Base-by-base conservation (phyloP, 1,284 basidiomycete species). In the Ustilago trichophora region DNA sequence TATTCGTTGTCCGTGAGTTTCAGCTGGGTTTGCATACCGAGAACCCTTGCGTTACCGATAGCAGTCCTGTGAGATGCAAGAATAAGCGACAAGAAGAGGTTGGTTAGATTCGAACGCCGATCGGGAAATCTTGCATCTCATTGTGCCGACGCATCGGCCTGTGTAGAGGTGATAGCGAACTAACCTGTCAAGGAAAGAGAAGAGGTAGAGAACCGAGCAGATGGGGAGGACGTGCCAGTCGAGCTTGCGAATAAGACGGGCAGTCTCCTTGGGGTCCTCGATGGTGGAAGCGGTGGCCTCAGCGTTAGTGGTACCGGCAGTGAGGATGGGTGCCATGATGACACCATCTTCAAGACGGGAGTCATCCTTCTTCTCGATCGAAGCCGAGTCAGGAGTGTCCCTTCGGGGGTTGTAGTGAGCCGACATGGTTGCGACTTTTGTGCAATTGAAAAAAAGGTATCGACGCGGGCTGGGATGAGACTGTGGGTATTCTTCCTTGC, bases 21-120 rank as follows among this genome's bases (percentile, higher is more conserved):
- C 19, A 73, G 52, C 45, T 66, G 36, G 29, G 38, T 35, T 25
- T 75, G 56, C 32, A 75, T 58, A 9, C 83, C 59, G 68, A 72
- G 73, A 21, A 89, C 87, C 83, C 87, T 87, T 21, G 88, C 88
- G 80, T 91, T 91, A 77, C 90, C 91, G 68, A 92, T 90, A 72
- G 89, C 90, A 34, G 89, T 88, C 53, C 91, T 11, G 11, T 19
- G 36, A 21, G 15, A 18, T 18, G 18, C 8, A 13, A 29, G 22
- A 41, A 8, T 7, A 29, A 29, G 27, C 27, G 27, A n/a, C n/a
- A n/a, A n/a, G n/a, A n/a, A n/a, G n/a, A n/a, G n/a, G n/a, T n/a
- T n/a, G n/a, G n/a, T n/a, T n/a, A n/a, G n/a, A n/a, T n/a, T n/a
- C n/a, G n/a, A n/a, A n/a, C n/a, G n/a, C n/a, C n/a, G n/a, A n/a